Percentiles rank a stretch among this genome's conserved stretches.
These are phyloP conservation scores for Candida nanaspora DNA, from an alignment of 805 yeast genomes.

Conservation along the genomic window DNA sequence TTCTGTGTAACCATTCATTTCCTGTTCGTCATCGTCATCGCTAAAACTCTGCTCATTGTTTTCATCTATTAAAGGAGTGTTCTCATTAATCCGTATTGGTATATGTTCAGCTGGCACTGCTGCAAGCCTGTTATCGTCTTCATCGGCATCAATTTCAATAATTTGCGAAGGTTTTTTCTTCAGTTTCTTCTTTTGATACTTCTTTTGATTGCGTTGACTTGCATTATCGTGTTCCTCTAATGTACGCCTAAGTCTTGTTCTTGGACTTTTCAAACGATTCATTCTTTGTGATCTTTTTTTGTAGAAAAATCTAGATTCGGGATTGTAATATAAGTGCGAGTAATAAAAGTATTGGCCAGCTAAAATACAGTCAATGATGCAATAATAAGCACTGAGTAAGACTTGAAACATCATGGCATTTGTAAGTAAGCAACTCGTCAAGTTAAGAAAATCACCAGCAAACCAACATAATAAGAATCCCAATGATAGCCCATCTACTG, in stretches of 20 bases:
- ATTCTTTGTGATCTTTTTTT: constrained; percentile 9
- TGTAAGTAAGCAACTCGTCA: constrained; percentile 40
- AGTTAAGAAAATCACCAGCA: constrained; percentile 52
- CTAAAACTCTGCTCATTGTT: background rate
- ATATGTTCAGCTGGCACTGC: constrained; percentile 4
- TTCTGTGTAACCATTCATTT: background rate
- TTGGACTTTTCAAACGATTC: constrained; percentile 15
- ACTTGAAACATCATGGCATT: constrained; percentile 42
- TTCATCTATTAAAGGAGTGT: background rate
- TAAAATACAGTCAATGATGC: constrained; percentile 39
- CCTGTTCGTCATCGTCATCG: background rate
- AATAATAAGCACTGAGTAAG: constrained; percentile 38
- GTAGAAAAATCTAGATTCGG: constrained; percentile 19
- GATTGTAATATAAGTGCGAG: constrained; percentile 32
- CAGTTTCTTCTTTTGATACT: background rate
- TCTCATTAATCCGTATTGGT: constrained; percentile 2
- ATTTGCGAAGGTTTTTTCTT: background rate
- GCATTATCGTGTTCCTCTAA: constrained; percentile 5
- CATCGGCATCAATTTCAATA: constrained; percentile 6
- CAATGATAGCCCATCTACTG: constrained; percentile 63
- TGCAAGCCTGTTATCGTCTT: background rate
- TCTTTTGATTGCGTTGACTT: too few relatives aligned
- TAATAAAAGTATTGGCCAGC: constrained; percentile 43
- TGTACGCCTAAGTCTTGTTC: constrained; percentile 15
- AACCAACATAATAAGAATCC: constrained; percentile 59